phyloP scores from a whole-genome alignment of 1,139 yeast species.

The Sugiyamaella grinbergsii region DNA sequence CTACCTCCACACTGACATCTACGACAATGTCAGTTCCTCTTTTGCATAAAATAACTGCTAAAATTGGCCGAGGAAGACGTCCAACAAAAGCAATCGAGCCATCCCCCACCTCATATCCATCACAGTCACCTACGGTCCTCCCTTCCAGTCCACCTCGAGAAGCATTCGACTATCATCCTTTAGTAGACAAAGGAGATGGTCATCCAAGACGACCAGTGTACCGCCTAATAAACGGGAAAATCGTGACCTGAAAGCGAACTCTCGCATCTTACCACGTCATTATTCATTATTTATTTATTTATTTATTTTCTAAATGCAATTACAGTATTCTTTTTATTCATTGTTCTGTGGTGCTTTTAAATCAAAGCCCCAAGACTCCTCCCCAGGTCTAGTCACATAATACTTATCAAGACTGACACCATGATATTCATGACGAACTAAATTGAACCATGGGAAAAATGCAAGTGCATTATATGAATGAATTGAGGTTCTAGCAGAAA shows the following conservation, averaged over 20 bases:
- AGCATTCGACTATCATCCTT: constrained; percentile 6
- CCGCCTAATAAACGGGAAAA: constrained; percentile 6
- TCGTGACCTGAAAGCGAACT: neutral
- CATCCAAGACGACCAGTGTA: constrained; percentile 10
- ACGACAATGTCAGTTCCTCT: neutral
- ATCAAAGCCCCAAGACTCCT: constrained; percentile 47
- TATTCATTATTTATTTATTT: neutral
- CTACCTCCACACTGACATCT: neutral
- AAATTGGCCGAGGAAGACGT: neutral
- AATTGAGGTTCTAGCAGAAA: constrained; percentile 79
- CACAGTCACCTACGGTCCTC: no score
- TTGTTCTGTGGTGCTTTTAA: constrained; percentile 24
- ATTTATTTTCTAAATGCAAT: constrained; percentile 18
- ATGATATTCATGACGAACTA: constrained; percentile 80
- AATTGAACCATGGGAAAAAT: constrained; percentile 80
- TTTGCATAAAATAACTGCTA: neutral
- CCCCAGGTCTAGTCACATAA: constrained; percentile 61
- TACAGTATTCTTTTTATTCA: constrained; percentile 4
- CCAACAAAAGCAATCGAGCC: neutral
- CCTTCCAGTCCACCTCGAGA: no score
- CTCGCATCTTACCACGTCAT: neutral
- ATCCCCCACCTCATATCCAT: neutral
- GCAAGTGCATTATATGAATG: constrained; percentile 65
- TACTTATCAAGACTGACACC: constrained; percentile 73
- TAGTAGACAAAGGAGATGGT: constrained; percentile 18